phyloP scores from a whole-genome alignment of 148 eudicot genomes.

The Rhododendron molle region DNA sequence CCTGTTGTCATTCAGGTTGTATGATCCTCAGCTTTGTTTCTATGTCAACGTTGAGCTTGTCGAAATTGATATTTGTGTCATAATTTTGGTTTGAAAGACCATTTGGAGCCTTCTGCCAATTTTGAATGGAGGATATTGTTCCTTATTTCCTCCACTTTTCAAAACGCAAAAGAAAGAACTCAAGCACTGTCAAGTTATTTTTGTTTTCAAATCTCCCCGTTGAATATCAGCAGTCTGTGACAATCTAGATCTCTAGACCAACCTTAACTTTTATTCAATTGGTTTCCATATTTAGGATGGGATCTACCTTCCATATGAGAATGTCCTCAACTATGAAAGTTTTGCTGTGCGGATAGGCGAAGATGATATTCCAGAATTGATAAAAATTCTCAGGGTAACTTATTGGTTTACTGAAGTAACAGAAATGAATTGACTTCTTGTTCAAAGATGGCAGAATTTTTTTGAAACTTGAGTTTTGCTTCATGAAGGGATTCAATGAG shows the following conservation, averaged over 20 bases:
- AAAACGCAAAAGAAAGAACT: neutral
- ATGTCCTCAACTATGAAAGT: constrained; percentile 87
- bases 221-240: neutral
- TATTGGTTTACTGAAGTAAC: neutral
- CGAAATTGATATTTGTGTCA: neutral
- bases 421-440: neutral
- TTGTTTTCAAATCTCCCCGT: neutral
- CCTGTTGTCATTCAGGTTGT: constrained; percentile 93
- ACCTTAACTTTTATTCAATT: neutral
- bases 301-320: constrained; percentile 89
- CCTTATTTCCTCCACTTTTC: neutral
- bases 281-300: constrained; percentile 57
- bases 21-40: neutral
- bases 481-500: constrained; percentile 64
- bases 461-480: neutral
- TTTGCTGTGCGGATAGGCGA: constrained; percentile 85
- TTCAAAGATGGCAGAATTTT: neutral
- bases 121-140: neutral
- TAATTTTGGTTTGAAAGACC: neutral
- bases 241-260: neutral
- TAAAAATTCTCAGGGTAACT: constrained; percentile 66
- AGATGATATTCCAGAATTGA: constrained; percentile 81
- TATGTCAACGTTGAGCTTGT: neutral
- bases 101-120: constrained; percentile 6
- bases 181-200: neutral